Percentiles rank a stretch among this genome's conserved stretches.
Evolutionary conservation across 2,329 filamentous ascomycete genomes (phyloP).

Genomic region (Pseudogymnoascus sp.): DNA sequence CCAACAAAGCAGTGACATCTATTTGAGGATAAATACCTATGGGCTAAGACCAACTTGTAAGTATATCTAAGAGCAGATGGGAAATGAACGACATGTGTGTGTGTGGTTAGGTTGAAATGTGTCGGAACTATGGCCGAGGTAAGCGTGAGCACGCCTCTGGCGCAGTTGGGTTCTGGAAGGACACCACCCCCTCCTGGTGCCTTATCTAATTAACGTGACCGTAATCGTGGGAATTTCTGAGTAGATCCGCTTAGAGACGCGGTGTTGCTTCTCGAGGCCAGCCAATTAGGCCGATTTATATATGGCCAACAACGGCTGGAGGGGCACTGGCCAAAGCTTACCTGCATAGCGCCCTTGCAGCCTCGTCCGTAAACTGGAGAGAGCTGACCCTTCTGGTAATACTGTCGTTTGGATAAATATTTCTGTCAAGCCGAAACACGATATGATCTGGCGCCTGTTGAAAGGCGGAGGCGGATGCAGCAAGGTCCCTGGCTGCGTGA

Average conservation of each 20-base stretch:
- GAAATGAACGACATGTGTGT: not conserved
- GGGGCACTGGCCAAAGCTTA: not conserved
- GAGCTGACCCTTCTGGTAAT: not conserved
- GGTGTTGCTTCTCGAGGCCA: not conserved
- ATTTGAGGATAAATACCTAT: not conserved
- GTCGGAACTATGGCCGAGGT: not conserved
- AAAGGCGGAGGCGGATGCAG: constrained; percentile 8
- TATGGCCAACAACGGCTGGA: not conserved
- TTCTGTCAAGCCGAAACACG: constrained; percentile 4
- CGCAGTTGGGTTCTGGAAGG: constrained; percentile 5
- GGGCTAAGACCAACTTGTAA: not conserved
- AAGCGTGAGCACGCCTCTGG: not conserved
- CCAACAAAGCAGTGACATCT: not conserved
- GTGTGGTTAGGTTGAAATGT: constrained; percentile 7
- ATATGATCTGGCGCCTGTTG: constrained; percentile 9
- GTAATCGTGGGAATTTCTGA: not conserved
- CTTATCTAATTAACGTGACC: not conserved
- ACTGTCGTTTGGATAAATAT: constrained; percentile 2
- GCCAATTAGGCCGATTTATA: not conserved
- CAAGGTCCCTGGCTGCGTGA: not conserved
- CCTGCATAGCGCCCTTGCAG: constrained; percentile 5
- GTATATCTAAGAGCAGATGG: constrained; percentile 1
- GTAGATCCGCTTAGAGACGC: constrained; percentile 1
- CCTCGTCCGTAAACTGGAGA: not conserved
- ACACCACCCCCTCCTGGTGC: constrained; percentile 2